These are phyloP conservation scores for Juglanconis oblonga DNA, from an alignment of 2,329 filamentous ascomycete genomes.

Conservation along the genomic window DNA sequence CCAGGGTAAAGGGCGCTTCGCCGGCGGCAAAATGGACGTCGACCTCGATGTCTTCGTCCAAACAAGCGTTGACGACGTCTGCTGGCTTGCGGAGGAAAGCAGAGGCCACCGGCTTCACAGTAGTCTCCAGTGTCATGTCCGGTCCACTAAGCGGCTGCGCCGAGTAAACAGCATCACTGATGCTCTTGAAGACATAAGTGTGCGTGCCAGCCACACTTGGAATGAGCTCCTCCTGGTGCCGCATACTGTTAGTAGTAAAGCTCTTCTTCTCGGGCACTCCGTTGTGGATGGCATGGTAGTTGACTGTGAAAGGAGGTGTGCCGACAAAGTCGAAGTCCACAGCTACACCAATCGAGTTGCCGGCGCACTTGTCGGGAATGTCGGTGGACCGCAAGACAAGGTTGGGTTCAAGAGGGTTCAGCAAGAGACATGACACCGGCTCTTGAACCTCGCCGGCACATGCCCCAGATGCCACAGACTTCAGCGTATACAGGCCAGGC, in stretches of 20 bases:
- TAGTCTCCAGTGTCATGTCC: slow-evolving; percentile 71
- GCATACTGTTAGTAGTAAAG: slow-evolving; percentile 64
- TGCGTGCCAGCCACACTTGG: slow-evolving; percentile 81
- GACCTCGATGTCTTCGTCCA: slow-evolving; percentile 75
- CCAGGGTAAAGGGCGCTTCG: slow-evolving; percentile 81
- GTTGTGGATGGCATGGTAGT: slow-evolving; percentile 69
- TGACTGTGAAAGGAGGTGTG: slow-evolving; percentile 84
- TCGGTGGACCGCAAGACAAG: slow-evolving; percentile 72
- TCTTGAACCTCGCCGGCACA: slow-evolving; percentile 89
- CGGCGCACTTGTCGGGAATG: slow-evolving; percentile 92
- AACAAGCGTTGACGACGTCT: slow-evolving; percentile 65
- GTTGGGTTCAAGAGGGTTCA: slow-evolving; percentile 86
- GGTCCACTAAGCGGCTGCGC: slow-evolving; percentile 59
- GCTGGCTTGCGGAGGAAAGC: slow-evolving; percentile 63
- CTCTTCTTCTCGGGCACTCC: slow-evolving; percentile 53
- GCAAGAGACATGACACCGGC: slow-evolving; percentile 85
- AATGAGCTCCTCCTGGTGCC: slow-evolving; percentile 80
- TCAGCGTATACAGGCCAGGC: slow-evolving; percentile 83
- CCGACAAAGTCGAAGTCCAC: slow-evolving; percentile 89
- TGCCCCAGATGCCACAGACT: slow-evolving; percentile 72
- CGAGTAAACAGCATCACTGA: slow-evolving; percentile 80
- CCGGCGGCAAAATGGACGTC: slow-evolving; percentile 69
- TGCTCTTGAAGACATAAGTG: slow-evolving; percentile 77
- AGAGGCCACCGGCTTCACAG: slow-evolving; percentile 88
- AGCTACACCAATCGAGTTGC: slow-evolving; percentile 84